These are phyloP conservation scores for Panellus pusillus DNA, from an alignment of 768 basidiomycete species.

Conservation along the genomic window DNA sequence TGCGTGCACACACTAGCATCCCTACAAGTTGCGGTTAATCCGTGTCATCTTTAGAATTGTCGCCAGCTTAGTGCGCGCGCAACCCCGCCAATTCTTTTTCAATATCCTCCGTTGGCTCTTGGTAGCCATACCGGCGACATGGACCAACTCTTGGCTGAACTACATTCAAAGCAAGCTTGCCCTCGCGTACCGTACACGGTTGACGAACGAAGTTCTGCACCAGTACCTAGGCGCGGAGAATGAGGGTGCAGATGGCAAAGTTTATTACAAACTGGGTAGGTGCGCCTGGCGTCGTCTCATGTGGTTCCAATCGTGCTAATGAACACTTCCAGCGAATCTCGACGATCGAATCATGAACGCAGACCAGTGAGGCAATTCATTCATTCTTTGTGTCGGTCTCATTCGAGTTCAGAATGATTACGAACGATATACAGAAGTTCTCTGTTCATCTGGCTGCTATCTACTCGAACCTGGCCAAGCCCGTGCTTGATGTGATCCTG, in stretches of 20 bases:
- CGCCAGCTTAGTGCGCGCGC: constrained; percentile 88
- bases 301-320: background rate
- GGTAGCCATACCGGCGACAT: constrained; percentile 91
- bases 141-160: constrained; percentile 90
- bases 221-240: constrained; percentile 79
- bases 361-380: constrained; percentile 64
- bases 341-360: constrained; percentile 96
- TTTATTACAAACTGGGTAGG: constrained; percentile 91
- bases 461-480: constrained; percentile 93
- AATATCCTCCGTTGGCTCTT: constrained; percentile 90
- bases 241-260: constrained; percentile 69
- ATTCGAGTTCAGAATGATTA: constrained; percentile 71
- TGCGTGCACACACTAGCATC: constrained; percentile 36
- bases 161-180: constrained; percentile 93
- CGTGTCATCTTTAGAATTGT: constrained; percentile 65
- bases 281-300: constrained; percentile 9
- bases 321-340: constrained; percentile 66
- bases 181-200: constrained; percentile 81
- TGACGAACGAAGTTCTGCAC: constrained; percentile 80
- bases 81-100: constrained; percentile 71
- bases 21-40: background rate
- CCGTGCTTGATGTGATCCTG: constrained; percentile 85
- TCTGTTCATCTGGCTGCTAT: constrained; percentile 89
- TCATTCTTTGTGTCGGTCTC: constrained; percentile 6
- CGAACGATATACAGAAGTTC: constrained; percentile 93